Conservation (phyloP, 2,329 filamentous ascomycete species). For the Fusarium buxicola region DNA sequence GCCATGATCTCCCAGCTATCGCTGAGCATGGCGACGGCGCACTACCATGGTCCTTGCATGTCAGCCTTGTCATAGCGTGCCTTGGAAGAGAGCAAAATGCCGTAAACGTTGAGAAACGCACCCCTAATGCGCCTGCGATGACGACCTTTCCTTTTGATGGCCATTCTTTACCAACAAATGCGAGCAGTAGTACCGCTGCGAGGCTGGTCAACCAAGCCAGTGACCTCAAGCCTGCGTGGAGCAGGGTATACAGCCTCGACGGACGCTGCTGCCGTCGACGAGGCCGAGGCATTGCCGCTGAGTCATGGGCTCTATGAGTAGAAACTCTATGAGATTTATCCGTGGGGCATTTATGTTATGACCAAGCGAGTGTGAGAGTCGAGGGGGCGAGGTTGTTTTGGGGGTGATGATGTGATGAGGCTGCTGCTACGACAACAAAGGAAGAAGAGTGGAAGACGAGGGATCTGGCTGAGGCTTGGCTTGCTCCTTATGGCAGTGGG, state of each 20-base stretch:
- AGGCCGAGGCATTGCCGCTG: slow-evolving; percentile 31
- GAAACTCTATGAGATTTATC: not conserved
- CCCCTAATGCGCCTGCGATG: slow-evolving; percentile 49
- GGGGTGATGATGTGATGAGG: not conserved
- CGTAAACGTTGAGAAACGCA: slow-evolving; percentile 34
- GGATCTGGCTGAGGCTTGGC: no score
- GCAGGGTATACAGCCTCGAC: slow-evolving; percentile 32
- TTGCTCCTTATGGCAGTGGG: no score
- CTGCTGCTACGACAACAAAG: not conserved
- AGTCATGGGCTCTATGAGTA: not conserved
- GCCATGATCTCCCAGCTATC: slow-evolving; percentile 54
- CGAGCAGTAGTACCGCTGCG: slow-evolving; percentile 48
- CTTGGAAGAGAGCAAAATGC: no score
- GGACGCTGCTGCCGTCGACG: slow-evolving; percentile 23
- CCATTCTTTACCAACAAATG: slow-evolving; percentile 50
- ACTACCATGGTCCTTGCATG: slow-evolving; percentile 32
- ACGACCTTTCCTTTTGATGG: slow-evolving; percentile 44
- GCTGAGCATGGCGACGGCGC: slow-evolving; percentile 50
- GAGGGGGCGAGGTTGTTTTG: not conserved
- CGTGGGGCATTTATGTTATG: not conserved
- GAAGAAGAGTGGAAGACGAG: not conserved
- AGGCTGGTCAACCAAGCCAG: slow-evolving; percentile 50
- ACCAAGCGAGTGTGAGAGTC: no score
- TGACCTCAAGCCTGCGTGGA: slow-evolving; percentile 43
- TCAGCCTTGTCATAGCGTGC: slow-evolving; percentile 15